Evolutionary conservation across 78 protist genomes (phyloP).

Genomic region (Trichosphaerium sp.): DNA sequence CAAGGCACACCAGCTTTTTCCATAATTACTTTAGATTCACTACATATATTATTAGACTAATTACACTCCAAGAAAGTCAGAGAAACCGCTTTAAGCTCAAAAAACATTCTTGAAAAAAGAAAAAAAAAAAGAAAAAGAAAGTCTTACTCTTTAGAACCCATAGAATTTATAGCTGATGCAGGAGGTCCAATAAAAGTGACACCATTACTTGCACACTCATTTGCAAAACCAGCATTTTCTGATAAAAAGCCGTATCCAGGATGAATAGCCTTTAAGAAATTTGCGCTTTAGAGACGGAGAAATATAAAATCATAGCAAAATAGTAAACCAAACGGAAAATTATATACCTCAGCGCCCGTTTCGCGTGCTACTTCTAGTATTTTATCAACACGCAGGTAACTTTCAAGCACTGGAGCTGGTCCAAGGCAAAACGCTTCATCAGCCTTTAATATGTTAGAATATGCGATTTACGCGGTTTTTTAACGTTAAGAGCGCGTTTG

Average conservation of each 20-base stretch:
- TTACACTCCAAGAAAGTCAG: not conserved
- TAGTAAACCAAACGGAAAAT: not conserved
- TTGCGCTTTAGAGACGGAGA: not conserved
- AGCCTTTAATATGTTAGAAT: not conserved
- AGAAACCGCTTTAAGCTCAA: not conserved
- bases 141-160: constrained; percentile 65
- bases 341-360: constrained; percentile 11
- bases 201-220: constrained; percentile 36
- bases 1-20: constrained; percentile 63
- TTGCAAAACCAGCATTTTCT: constrained; percentile 75
- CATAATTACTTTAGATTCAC: constrained; percentile 76
- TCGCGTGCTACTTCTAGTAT: constrained; percentile 60
- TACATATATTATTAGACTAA: not conserved
- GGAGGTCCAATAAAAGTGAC: constrained; percentile 78
- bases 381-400: constrained; percentile 50
- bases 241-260: constrained; percentile 95
- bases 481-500: not conserved
- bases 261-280: constrained; percentile 61
- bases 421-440: constrained; percentile 26
- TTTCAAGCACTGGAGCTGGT: constrained; percentile 46
- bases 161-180: constrained; percentile 62
- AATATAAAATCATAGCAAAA: not conserved
- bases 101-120: no score
- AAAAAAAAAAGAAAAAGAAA: not conserved
- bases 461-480: not conserved